These are phyloP conservation scores for Blastocystis sp. DNA, from an alignment of 352 stramenopile species.

Conservation along the genomic window DNA sequence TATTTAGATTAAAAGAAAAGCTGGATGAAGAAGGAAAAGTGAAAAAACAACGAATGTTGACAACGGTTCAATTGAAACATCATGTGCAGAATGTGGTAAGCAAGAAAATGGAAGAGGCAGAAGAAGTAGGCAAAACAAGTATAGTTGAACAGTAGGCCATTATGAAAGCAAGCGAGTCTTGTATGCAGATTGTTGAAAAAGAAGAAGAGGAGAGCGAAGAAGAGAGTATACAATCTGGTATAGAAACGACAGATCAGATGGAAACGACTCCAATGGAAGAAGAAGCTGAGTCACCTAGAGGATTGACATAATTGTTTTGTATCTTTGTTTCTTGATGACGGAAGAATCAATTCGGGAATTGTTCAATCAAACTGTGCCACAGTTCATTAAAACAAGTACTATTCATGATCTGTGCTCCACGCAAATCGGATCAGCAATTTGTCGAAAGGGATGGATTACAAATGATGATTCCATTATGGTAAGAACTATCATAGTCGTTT, in stretches of 20 bases:
- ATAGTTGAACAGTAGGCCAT: neutral
- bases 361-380: neutral
- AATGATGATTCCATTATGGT: constrained; percentile 1
- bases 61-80: constrained; percentile 19
- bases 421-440: neutral
- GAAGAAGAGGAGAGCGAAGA: neutral
- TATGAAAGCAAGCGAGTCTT: constrained; percentile 17
- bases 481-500: neutral
- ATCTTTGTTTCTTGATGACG: neutral
- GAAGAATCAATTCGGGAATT: neutral
- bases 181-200: neutral
- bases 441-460: neutral
- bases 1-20: neutral
- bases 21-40: neutral
- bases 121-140: neutral
- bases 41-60: constrained; percentile 9
- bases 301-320: neutral
- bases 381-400: neutral
- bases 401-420: constrained; percentile 59
- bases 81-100: neutral
- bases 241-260: neutral
- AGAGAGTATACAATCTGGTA: neutral
- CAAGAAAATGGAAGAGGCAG: constrained; percentile 1
- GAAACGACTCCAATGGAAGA: neutral
- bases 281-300: neutral